A percentile compares a stretch with the other conserved stretches of the same genome.
Evolutionary conservation across 2,329 filamentous ascomycete species (phyloP).

Genomic region (Ceratocystis colombiana): DNA sequence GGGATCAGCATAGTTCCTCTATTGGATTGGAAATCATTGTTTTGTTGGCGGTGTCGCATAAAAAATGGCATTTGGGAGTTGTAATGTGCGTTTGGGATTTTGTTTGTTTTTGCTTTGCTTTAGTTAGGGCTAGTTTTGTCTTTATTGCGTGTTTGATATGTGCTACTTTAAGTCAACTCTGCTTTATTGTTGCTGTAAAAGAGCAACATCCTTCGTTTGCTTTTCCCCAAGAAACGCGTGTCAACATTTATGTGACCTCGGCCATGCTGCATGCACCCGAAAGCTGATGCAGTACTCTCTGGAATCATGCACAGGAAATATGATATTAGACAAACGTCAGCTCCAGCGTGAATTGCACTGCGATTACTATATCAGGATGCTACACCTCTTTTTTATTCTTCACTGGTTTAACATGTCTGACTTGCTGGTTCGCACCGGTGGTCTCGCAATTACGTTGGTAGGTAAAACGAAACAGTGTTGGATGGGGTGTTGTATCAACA

Average conservation of each 20-base stretch:
- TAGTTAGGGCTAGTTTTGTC: constrained; percentile 14
- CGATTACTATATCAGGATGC: not conserved
- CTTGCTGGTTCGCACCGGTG: not conserved
- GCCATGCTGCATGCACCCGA: not conserved
- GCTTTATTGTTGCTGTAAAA: constrained; percentile 1
- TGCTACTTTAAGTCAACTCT: not conserved
- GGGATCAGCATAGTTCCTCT: constrained; percentile 6
- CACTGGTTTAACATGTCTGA: not conserved
- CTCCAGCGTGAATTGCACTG: not conserved
- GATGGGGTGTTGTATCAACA: not conserved
- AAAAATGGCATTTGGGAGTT: constrained; percentile 22
- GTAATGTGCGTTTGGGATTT: constrained; percentile 21
- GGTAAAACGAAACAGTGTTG: not conserved
- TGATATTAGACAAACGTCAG: not conserved
- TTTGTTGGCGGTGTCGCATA: constrained; percentile 13
- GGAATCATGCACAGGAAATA: not conserved
- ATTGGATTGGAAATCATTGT: not conserved
- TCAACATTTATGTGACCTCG: not conserved
- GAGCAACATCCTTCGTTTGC: not conserved
- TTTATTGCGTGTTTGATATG: constrained; percentile 7
- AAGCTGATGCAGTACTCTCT: not conserved
- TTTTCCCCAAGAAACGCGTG: not conserved
- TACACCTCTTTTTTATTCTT: not conserved
- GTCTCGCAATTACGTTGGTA: not conserved
- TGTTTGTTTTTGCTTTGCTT: constrained; percentile 1